Evolutionary conservation across 768 basidiomycete genomes (phyloP).

Genomic region (Termitomyces sp.): DNA sequence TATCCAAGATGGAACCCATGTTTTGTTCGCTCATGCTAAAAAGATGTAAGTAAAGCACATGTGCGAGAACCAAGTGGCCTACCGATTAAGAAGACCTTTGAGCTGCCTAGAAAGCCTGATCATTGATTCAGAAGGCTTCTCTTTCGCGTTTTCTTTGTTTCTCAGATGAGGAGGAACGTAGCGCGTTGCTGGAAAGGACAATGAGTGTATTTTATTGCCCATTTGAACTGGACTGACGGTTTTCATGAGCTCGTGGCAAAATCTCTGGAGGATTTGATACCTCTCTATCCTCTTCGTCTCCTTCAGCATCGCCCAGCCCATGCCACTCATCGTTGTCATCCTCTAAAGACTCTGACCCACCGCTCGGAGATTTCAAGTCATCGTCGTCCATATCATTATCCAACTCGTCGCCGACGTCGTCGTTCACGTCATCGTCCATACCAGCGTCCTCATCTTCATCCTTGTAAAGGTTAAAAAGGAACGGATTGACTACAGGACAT

Average conservation of each 20-base stretch:
- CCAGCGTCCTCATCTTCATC: neutral
- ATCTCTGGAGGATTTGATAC: neutral
- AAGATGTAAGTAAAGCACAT: neutral
- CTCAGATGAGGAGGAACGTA: conserved; percentile 87
- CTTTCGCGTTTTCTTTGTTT: conserved; percentile 24
- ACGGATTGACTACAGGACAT: neutral
- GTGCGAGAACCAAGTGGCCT: conserved; percentile 5
- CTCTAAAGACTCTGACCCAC: conserved; percentile 4
- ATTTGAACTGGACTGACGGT: neutral
- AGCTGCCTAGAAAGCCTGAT: conserved; percentile 68
- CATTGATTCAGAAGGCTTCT: conserved; percentile 32
- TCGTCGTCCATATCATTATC: neutral
- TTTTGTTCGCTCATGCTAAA: conserved; percentile 88
- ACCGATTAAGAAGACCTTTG: conserved; percentile 90
- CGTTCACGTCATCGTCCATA: neutral
- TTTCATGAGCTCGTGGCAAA: neutral
- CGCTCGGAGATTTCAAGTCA: neutral
- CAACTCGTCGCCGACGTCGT: neutral
- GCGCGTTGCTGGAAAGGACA: conserved; percentile 25
- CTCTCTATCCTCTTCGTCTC: conserved; percentile 24
- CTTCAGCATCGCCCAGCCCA: neutral
- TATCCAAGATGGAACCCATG: conserved; percentile 66
- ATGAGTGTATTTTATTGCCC: neutral
- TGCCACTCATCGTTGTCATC: conserved; percentile 14
- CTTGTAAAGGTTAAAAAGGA: conserved; percentile 6